These are phyloP conservation scores for Pseudonectria foliicola DNA, from an alignment of 2,329 filamentous ascomycete species.

Conservation along the genomic window DNA sequence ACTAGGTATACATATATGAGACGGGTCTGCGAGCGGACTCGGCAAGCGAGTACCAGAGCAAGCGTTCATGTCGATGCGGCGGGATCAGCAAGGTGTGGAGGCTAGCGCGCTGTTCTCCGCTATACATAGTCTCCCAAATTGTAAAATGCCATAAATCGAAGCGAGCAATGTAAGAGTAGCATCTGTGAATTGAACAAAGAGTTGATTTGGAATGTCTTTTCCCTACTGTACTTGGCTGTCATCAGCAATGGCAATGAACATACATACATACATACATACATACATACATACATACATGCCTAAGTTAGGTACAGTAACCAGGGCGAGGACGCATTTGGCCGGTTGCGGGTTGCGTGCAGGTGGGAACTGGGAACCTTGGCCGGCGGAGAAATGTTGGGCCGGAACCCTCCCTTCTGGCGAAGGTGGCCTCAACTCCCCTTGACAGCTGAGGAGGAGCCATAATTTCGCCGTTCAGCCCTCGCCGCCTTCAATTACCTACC, in stretches of 20 bases:
- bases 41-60: slow-evolving; percentile 11
- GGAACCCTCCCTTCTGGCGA: slow-evolving; percentile 29
- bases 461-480: slow-evolving; percentile 21
- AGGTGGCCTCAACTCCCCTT: slow-evolving; percentile 37
- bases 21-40: slow-evolving; percentile 27
- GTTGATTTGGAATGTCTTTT: slow-evolving; percentile 4
- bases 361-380: neutral
- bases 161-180: no score
- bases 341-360: no score
- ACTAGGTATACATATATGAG: slow-evolving; percentile 25
- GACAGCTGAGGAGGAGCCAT: slow-evolving; percentile 18
- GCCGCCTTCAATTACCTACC: slow-evolving; percentile 17
- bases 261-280: no score
- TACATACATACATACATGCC: no score
- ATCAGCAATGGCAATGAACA: no score
- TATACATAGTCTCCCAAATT: slow-evolving; percentile 30
- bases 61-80: slow-evolving; percentile 24
- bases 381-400: slow-evolving; percentile 29
- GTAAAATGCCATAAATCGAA: slow-evolving; percentile 18
- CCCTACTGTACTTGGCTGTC: no score
- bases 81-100: slow-evolving; percentile 22
- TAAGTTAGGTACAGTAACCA: no score
- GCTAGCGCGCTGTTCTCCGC: slow-evolving; percentile 17
- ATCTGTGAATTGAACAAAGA: no score
- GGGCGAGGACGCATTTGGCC: no score